These are phyloP conservation scores for Hanseniaspora taiwanica DNA, from an alignment of 805 yeast species.

Conservation along the genomic window DNA sequence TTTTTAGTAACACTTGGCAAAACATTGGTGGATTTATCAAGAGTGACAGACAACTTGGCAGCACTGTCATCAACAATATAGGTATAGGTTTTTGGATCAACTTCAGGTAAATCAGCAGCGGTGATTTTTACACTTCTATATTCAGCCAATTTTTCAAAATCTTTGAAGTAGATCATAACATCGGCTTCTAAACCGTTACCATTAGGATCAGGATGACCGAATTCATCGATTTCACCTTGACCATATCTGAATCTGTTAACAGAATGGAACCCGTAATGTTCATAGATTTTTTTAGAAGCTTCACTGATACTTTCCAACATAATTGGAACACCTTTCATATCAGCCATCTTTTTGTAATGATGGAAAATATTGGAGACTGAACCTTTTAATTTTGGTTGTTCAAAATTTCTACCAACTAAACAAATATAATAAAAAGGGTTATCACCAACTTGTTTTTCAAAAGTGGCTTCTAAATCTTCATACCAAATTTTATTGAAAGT, in stretches of 20 bases:
- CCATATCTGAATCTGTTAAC: constrained; percentile 19
- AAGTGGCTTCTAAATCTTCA: constrained; percentile 9
- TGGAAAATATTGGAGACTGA: constrained; percentile 22
- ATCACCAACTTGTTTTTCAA: constrained; percentile 9
- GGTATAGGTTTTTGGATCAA: constrained; percentile 5
- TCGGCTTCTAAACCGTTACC: constrained; percentile 22
- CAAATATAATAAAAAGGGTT: constrained; percentile 21
- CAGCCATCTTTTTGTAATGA: constrained; percentile 19
- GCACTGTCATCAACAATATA: background rate
- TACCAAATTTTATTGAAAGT: constrained; percentile 19
- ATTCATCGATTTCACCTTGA: constrained; percentile 18
- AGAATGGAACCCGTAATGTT: constrained; percentile 23
- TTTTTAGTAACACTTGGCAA: too few species aligned
- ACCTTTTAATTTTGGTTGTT: constrained; percentile 17
- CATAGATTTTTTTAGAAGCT: constrained; percentile 22
- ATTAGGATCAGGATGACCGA: constrained; percentile 16
- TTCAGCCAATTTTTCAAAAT: constrained; percentile 8
- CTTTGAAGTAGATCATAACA: constrained; percentile 22
- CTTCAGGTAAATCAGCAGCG: constrained; percentile 2
- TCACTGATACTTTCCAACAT: constrained; percentile 24
- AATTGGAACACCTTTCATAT: constrained; percentile 18
- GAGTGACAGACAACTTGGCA: background rate
- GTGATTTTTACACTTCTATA: constrained; percentile 1
- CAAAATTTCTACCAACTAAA: constrained; percentile 22
- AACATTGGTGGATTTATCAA: too few species aligned